Evolutionary conservation across 1,284 basidiomycete genomes (phyloP), one percentile per base, ranked within the genome.

Genomic region (Meripilus lineatus): DNA sequence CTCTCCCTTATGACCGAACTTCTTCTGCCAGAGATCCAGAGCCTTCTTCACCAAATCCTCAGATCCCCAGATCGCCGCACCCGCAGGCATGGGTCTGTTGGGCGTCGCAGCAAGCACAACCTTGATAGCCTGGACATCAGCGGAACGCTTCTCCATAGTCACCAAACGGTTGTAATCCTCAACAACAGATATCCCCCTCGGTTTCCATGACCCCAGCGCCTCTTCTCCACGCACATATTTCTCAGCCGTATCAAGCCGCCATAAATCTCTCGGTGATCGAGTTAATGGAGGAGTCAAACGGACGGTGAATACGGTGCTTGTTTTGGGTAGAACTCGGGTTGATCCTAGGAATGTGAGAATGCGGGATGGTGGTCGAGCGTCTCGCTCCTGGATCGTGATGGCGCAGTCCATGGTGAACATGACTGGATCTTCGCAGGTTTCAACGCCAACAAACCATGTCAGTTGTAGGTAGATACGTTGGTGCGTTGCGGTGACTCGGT

Each of bases 161-260:
- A 84, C 73, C 15, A 93, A 66, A 44, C 77, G 72, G 34, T 73
- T 74, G 59, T 91, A 89, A 58, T 97, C 95, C 48, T 92, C 81
- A 17, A 99, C 84, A 7, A 93, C 79, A 1, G 84, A 84, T 8
- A 97, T 75, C 5, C 93, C 90, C 22, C 94, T 76, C 32, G 94
- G 84, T 54, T 83, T 86, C 94, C 95, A 98, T 6, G 70, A 60
- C 3, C 77, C 81, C 21, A 98, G 71, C 3, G 76, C 67, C 57
- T 97, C 93, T 60, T 98, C 93, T 2, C 94, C 93, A 20, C 84
- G 76, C 0, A 99, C 92, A 61, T 94, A 95, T 63, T 92, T 94
- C 61, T 89, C 86, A 14, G 88, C 84, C 1, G 95, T 98, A 67
- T 98, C 93, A 41, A 98, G 71, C 39, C 93, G 74, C 94, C 95